phyloP scores from a whole-genome alignment of 2,329 filamentous ascomycete genomes.

The Colletotrichum chlorophyti region DNA sequence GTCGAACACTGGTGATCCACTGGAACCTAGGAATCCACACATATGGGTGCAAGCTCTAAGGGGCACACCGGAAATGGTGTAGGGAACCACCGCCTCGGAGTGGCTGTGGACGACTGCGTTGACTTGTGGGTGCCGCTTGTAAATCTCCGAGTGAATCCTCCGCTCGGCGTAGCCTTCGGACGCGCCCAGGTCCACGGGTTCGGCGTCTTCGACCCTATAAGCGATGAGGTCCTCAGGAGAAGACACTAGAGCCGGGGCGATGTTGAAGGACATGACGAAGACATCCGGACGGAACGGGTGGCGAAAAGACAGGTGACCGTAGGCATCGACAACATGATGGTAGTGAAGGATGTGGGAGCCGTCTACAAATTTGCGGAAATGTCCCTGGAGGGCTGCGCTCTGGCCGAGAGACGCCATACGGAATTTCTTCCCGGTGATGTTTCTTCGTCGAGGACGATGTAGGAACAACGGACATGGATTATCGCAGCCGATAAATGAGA shows the following conservation, averaged over 20 bases:
- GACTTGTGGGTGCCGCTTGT: conserved; percentile 46
- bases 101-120: conserved; percentile 53
- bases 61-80: conserved; percentile 45
- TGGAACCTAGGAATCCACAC: conserved; percentile 48
- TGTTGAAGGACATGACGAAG: conserved; percentile 55
- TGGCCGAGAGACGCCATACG: not conserved
- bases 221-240: conserved; percentile 51
- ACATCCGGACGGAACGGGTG: conserved; percentile 50
- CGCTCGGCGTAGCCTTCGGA: conserved; percentile 49
- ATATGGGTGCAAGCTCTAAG: conserved; percentile 50
- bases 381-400: not conserved
- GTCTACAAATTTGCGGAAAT: conserved; percentile 42
- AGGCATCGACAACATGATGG: conserved; percentile 58
- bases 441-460: too few relatives aligned
- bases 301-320: conserved; percentile 60
- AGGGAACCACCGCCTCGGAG: conserved; percentile 49
- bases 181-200: conserved; percentile 45
- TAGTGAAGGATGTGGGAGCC: conserved; percentile 60
- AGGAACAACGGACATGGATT: too few relatives aligned
- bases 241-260: conserved; percentile 54
- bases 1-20: conserved; percentile 41
- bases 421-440: too few relatives aligned
- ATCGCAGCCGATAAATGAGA: too few relatives aligned
- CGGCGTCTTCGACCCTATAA: conserved; percentile 49
- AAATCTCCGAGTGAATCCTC: conserved; percentile 54